Base-by-base conservation (phyloP, 257 asterid species). In the Thymus quinquecostatus region DNA sequence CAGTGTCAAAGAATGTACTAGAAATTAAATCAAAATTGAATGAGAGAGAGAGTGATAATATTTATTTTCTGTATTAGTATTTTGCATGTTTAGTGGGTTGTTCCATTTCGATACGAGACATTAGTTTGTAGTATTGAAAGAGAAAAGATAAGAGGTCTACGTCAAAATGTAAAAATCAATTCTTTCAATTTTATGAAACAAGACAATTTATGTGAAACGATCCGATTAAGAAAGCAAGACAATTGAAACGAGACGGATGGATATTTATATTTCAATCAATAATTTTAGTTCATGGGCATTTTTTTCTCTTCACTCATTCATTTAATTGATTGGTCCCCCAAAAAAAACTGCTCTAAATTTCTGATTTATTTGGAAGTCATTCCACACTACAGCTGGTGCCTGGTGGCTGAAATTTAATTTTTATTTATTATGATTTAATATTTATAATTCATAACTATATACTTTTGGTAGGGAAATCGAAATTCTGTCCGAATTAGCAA, bases 31-130 rank as follows among this genome's bases (percentile, higher is more conserved):
- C 0, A 38, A 38, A 77, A 64, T 8, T 54, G 68, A 79, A 44
- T 49, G 83, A 79, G n/a, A 64, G 27, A 43, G 83, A 79, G n/a
- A 64, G 27, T 66, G 72, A 77, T 72, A 38, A 75, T 69, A 47
- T 14, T 38, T 45, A 14, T 27, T 71, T 61, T 66, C 72, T 76
- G 63, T 45, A 70, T 60, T 73, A 73, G 80, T 79, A 78, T 78
- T 34, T 34, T 74, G 50, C 59, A 69, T 69, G 65, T 71, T 76
- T 69, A 74, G 61, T 78, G 83, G 69, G 63, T 64, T 21, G 21
- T 21, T 21, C 21, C 21, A 21, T 21, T 21, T 21, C 21, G 21
- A 21, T 21, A 21, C 21, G 21, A 21, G 21, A 21, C 21, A 21
- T 21, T 21, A 21, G 21, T 21, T 21, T 21, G 21, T 21, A 21